Base-by-base conservation (phyloP, 805 yeast genomes). In the Kodamaea sagamina region DNA sequence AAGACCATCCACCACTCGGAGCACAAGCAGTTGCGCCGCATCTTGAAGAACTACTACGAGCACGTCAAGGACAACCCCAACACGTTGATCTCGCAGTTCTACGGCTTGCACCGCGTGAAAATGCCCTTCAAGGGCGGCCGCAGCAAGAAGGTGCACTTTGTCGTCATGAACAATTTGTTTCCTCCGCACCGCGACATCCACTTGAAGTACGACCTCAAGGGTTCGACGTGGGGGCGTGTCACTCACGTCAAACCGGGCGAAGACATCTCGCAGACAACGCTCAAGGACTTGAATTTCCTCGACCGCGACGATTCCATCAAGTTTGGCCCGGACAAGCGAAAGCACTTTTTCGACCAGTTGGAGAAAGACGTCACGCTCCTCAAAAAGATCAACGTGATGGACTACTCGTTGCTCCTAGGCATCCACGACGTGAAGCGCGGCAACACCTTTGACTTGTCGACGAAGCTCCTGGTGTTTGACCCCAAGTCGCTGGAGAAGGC, bases 151-250 rank as follows among this genome's bases (percentile, higher is more conserved):
- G 87, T 93, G 29, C 95, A 93, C 65, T 92, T 93, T 53, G 74
- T 93, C 42, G 97, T 93, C 25, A 93, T 93, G 99, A 93, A 93
- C 71, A 93, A 93, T 58, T 74, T 93, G 38, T 93, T 95, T 66
- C 98, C 99, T 0, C 95, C 97, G 5, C 88, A 87, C 57, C 74
- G 89, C 38, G 93, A 86, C 49, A 82, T 92, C 43, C 95, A 89
- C 61, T 68, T 77, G 32, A 86, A 89, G 32, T 93, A 80, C 63
- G 99, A 93, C 61, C 75, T 93, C 61, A 93, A 93, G 61, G 99
- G 99, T 1, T 89, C 97, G 0, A 79, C 95, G 0, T 75, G 86
- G 72, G 97, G 97, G 2, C 74, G 95, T 52, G 67, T 63, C 49
- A 89, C 84, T 0, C 61, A 65, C 44, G 56, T 68, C 4, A 63